phyloP scores from a whole-genome alignment of 2,329 filamentous ascomycete species.

The Diaporthe vaccinii region DNA sequence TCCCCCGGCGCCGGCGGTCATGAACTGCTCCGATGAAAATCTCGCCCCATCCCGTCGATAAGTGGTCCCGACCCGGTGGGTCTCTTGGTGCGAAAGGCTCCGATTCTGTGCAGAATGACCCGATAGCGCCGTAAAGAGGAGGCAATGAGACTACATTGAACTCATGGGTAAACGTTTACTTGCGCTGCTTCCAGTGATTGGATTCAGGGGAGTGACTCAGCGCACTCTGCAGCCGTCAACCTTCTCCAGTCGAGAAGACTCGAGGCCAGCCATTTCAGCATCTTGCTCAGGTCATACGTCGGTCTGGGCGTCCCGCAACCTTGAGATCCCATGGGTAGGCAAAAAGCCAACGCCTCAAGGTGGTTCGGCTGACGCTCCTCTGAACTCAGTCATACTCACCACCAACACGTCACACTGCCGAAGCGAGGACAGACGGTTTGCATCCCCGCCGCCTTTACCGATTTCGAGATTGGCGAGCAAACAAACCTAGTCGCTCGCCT shows the following conservation, averaged over 20 bases:
- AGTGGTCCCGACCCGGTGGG: conserved; percentile 19
- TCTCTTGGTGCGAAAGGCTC: neutral
- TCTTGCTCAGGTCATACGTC: neutral
- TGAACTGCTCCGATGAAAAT: conserved; percentile 30
- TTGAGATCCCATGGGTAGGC: too few species aligned
- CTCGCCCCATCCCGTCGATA: conserved; percentile 21
- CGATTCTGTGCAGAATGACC: conserved; percentile 5
- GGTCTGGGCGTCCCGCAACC: neutral
- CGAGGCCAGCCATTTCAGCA: neutral
- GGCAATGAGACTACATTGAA: neutral
- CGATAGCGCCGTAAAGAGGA: conserved; percentile 5
- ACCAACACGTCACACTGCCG: conserved; percentile 4
- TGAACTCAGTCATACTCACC: neutral
- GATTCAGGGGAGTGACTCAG: neutral
- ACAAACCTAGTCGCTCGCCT: conserved; percentile 22
- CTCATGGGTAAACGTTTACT: neutral
- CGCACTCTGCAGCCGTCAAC: neutral
- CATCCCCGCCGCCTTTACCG: conserved; percentile 2
- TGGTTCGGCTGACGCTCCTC: conserved; percentile 11
- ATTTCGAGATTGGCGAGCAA: conserved; percentile 22
- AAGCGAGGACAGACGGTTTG: conserved; percentile 18
- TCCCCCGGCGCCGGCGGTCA: conserved; percentile 15
- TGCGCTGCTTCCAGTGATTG: neutral
- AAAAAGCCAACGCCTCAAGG: neutral
- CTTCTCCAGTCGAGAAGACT: too few species aligned